Percentiles rank a stretch among this genome's conserved stretches.
These are phyloP conservation scores for Penicillium sp. DNA, from an alignment of 2,329 filamentous ascomycete genomes.

Conservation along the genomic window DNA sequence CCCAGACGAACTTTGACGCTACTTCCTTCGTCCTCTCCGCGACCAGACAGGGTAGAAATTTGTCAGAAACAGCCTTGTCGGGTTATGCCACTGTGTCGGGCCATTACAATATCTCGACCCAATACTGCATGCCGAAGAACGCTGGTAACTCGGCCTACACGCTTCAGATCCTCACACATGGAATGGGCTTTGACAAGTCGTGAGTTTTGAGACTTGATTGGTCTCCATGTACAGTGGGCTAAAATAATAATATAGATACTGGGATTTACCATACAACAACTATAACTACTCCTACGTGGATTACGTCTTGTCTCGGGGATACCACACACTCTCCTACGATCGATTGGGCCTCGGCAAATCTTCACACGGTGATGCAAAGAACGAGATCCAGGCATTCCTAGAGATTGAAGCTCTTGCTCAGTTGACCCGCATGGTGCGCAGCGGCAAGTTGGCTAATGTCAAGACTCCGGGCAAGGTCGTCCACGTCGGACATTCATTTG, in stretches of 20 bases:
- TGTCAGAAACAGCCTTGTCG: slow-evolving; percentile 15
- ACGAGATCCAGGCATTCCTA: slow-evolving; percentile 40
- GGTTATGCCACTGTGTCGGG: slow-evolving; percentile 18
- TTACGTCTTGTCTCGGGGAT: slow-evolving; percentile 36
- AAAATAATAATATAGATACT: slow-evolving; percentile 29
- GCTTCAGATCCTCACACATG: slow-evolving; percentile 44
- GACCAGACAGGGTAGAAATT: slow-evolving; percentile 16
- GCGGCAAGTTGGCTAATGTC: slow-evolving; percentile 34
- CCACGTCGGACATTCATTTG: slow-evolving; percentile 42
- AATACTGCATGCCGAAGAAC: slow-evolving; percentile 16
- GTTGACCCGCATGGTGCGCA: slow-evolving; percentile 39
- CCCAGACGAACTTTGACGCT: slow-evolving; percentile 19
- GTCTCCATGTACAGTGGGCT: neutral
- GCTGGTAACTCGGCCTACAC: neutral
- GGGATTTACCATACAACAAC: slow-evolving; percentile 33
- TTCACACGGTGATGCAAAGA: slow-evolving; percentile 41
- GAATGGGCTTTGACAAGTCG: slow-evolving; percentile 37
- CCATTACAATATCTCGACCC: slow-evolving; percentile 17
- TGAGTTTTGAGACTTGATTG: slow-evolving; percentile 1
- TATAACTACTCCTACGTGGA: slow-evolving; percentile 42
- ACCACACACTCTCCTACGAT: slow-evolving; percentile 44
- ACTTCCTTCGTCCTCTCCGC: slow-evolving; percentile 14
- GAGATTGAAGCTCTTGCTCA: slow-evolving; percentile 42
- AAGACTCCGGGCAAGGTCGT: slow-evolving; percentile 36
- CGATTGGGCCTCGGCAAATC: slow-evolving; percentile 41